Evolutionary conservation across 2,329 filamentous ascomycete genomes (phyloP).

Genomic region (Gaeumannomyces tritici): DNA sequence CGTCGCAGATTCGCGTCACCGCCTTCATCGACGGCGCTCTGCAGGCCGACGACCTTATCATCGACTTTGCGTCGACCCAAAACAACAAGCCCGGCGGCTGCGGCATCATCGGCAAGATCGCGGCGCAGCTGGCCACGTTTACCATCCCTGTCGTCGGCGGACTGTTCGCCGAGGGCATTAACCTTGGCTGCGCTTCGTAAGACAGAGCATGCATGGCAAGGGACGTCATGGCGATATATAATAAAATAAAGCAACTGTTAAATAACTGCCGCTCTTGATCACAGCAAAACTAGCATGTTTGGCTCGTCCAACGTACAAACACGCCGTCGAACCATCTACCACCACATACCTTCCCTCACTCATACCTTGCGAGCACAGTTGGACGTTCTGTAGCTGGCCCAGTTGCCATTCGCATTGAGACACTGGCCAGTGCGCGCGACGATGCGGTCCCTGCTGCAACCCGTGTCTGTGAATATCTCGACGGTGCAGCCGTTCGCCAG

Average conservation of each 20-base stretch:
- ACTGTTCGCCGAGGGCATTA: neutral
- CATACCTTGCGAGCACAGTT: neutral
- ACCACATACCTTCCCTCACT: no score
- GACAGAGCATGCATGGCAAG: no score
- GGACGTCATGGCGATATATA: no score
- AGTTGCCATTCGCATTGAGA: neutral
- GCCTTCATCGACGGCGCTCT: neutral
- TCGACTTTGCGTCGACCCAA: neutral
- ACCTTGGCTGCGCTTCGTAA: neutral
- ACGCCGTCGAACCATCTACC: no score
- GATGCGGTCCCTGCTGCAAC: neutral
- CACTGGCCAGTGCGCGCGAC: neutral
- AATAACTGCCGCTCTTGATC: no score
- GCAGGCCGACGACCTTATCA: slow-evolving; percentile 1
- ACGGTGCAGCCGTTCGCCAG: neutral
- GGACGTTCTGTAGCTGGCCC: neutral
- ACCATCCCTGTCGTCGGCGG: neutral
- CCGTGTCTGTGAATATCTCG: neutral
- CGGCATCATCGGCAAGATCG: neutral
- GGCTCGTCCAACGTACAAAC: no score
- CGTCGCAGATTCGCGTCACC: neutral
- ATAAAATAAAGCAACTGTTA: no score
- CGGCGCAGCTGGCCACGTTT: neutral
- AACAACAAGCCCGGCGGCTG: neutral
- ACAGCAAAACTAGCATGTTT: no score